These are phyloP conservation scores for Pseudogymnoascus sp. DNA, from an alignment of 2,329 filamentous ascomycete species.

Conservation along the genomic window DNA sequence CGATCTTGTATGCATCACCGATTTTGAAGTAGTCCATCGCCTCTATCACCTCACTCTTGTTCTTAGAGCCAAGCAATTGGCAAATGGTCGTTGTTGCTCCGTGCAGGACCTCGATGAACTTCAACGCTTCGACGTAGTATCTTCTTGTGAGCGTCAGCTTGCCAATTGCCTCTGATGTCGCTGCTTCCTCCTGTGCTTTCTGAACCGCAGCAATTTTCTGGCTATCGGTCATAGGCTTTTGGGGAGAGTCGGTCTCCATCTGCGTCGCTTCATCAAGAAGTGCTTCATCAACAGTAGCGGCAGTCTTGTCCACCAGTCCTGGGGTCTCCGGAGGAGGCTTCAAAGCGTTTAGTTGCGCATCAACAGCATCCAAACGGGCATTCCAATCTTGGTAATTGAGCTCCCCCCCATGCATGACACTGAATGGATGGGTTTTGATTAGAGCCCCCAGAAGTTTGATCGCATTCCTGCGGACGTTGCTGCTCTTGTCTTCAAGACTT, in stretches of 20 bases:
- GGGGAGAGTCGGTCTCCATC: slow-evolving; percentile 55
- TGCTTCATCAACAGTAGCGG: slow-evolving; percentile 65
- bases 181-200: slow-evolving; percentile 79
- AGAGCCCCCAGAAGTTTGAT: slow-evolving; percentile 85
- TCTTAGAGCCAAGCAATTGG: slow-evolving; percentile 84
- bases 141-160: slow-evolving; percentile 81
- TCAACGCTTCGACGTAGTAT: slow-evolving; percentile 88
- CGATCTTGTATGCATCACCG: slow-evolving; percentile 90
- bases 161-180: slow-evolving; percentile 78
- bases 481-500: slow-evolving; percentile 95
- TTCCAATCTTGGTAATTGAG: slow-evolving; percentile 82
- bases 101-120: slow-evolving; percentile 88
- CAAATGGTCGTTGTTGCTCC: slow-evolving; percentile 72
- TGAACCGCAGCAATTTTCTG: slow-evolving; percentile 64
- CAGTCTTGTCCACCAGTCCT: slow-evolving; percentile 59
- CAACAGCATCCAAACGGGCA: slow-evolving; percentile 70
- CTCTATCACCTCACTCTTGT: slow-evolving; percentile 98
- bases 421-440: slow-evolving; percentile 91
- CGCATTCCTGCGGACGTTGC: slow-evolving; percentile 89
- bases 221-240: slow-evolving; percentile 72
- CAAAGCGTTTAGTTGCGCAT: slow-evolving; percentile 71
- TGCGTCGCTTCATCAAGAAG: slow-evolving; percentile 86
- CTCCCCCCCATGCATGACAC: slow-evolving; percentile 80
- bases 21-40: slow-evolving; percentile 98
- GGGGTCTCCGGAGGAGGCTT: slow-evolving; percentile 69